Evolutionary conservation across 805 yeast species (phyloP), one percentile per base, ranked within the genome.

Genomic region (Helenozyma baotianmanensis): DNA sequence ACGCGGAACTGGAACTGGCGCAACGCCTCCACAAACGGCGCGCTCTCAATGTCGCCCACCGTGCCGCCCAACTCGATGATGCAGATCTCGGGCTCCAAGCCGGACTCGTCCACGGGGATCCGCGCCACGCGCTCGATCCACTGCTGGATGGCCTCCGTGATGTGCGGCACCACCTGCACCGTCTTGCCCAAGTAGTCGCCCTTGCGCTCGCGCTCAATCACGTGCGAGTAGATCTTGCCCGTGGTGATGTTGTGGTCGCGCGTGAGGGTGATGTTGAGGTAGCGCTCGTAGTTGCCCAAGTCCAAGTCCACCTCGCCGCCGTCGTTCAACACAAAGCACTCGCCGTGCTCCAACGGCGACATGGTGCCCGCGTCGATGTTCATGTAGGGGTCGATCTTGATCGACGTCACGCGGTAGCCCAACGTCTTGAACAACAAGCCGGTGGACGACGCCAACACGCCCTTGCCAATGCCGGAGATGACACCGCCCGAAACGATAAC

Each of bases 401-500:
- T 90, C 11, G 97, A 88, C 4, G 98, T 90, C 42, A 90, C 97
- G 57, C 95, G 81, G 53, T 84, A 74, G 40, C 99, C 99, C 38
- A 86, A 68, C 25, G 98, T 89, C 63, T 92, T 92, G 64, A 92
- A 75, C 45, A 92, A 63, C 65, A 92, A 78, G 40, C 99, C 99
- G 21, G 97, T 92, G 40, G 97, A 87, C 22, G 97, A 88, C 40
- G 99, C 98, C 39, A 83, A 73, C 43, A 92, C 98, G 63, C 99
- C 99, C 62, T 92, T 92, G 61, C 99, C 99, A 59, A 92, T 92
- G 68, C 99, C 99, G 52, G 96, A 85, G 50, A 92, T 92, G 51
- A 92, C 99, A 76, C 98, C 98, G 62, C 98, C 98, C 39, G 97
- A 89, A 29, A 92, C 98, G 54, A 92, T 94, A 54, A 92, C 97